Evolutionary conservation across 495 filamentous ascomycete genomes (phyloP).

Genomic region (Trichocladium antarcticum): DNA sequence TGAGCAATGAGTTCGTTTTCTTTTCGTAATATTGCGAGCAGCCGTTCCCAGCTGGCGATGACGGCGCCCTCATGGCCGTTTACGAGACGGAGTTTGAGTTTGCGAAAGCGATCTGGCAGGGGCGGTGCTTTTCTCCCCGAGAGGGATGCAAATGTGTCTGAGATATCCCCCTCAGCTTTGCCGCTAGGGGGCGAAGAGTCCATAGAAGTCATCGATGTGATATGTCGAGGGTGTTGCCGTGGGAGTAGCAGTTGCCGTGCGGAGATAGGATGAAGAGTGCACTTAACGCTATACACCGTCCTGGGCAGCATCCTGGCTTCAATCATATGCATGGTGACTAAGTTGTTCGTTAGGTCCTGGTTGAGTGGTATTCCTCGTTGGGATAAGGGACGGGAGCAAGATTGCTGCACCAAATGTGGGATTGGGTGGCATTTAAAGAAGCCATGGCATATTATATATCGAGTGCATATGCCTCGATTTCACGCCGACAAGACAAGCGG

Average conservation of each 20-base stretch:
- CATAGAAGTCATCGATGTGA: conserved; percentile 16
- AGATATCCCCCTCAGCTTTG: conserved; percentile 60
- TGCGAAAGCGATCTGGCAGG: conserved; percentile 59
- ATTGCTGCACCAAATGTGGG: no score
- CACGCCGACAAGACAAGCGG: no score
- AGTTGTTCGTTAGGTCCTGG: no score
- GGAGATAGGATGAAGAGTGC: not conserved
- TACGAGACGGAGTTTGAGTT: conserved; percentile 60
- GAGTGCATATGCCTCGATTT: no score
- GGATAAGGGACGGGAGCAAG: no score
- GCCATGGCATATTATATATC: no score
- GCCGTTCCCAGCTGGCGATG: conserved; percentile 54
- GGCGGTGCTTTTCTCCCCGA: conserved; percentile 53
- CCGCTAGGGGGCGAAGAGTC: not conserved
- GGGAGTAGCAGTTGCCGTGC: not conserved
- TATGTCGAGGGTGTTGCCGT: not conserved
- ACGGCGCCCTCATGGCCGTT: conserved; percentile 51
- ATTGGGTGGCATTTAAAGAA: no score
- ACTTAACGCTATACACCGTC: not conserved
- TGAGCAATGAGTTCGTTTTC: conserved; percentile 42
- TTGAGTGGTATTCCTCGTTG: no score
- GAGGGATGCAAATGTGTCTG: conserved; percentile 70
- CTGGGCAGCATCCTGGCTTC: not conserved
- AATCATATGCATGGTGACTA: no score
- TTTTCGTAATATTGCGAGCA: conserved; percentile 45